These are phyloP conservation scores for Fusarium veterinarium DNA, from an alignment of 2,329 filamentous ascomycete species.

Conservation along the genomic window DNA sequence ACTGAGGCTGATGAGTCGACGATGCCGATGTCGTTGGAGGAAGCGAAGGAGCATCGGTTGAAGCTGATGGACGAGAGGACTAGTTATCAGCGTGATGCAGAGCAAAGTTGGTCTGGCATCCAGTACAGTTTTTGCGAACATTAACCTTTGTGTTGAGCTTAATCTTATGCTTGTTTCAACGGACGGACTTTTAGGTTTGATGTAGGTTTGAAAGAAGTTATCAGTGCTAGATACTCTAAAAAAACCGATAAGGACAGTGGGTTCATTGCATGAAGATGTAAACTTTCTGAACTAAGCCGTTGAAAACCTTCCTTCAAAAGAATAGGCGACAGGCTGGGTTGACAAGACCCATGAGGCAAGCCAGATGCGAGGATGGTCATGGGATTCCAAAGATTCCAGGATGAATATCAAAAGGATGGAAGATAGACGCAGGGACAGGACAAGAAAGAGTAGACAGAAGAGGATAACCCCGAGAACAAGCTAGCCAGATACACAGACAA, in stretches of 20 bases:
- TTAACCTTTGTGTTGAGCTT: not conserved
- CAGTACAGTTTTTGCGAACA: slow-evolving; percentile 38
- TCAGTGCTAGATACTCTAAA: not conserved
- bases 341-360: too few relatives aligned
- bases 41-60: slow-evolving; percentile 30
- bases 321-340: too few relatives aligned
- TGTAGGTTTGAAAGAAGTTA: not conserved
- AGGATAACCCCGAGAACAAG: not conserved
- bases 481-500: fast-evolving
- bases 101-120: fast-evolving
- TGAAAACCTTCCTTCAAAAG: fast-evolving
- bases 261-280: fast-evolving
- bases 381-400: not conserved
- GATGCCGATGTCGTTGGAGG: slow-evolving; percentile 24
- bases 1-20: not conserved
- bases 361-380: too few relatives aligned
- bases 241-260: not conserved
- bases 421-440: not conserved
- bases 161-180: not conserved
- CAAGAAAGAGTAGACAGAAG: fast-evolving
- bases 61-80: slow-evolving; percentile 28
- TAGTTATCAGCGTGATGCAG: not conserved
- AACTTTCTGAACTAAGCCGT: fast-evolving
- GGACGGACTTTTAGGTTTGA: not conserved
- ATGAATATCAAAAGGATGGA: fast-evolving